A percentile compares a stretch with the other conserved stretches of the same genome.
Conservation (phyloP, 1,139 yeast genomes). For the Saccharomycopsis hybrid region DNA sequence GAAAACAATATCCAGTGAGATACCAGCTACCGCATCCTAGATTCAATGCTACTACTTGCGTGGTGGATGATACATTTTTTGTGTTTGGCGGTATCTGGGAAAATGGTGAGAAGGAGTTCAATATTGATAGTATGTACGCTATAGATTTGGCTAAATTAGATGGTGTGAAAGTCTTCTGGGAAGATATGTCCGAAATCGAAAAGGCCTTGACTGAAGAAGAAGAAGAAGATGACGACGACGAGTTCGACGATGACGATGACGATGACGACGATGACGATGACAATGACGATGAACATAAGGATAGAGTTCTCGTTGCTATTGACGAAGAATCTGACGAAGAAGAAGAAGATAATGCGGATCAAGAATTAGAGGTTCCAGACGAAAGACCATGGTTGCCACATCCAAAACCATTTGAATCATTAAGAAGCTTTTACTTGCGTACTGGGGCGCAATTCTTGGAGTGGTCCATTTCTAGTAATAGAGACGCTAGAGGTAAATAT, state of each 20-base stretch:
- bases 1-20: conserved; percentile 48
- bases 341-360: conserved; percentile 54
- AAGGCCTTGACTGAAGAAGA: conserved; percentile 53
- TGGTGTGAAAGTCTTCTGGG: conserved; percentile 89
- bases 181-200: conserved; percentile 62
- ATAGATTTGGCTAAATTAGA: conserved; percentile 82
- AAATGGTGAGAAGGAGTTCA: conserved; percentile 76
- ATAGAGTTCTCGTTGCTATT: conserved; percentile 41
- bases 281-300: conserved; percentile 45
- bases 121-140: conserved; percentile 78
- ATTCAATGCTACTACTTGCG: conserved; percentile 81
- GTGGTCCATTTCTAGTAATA: conserved; percentile 84
- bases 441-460: conserved; percentile 82
- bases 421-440: conserved; percentile 78
- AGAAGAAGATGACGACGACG: conserved; percentile 55
- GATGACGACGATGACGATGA: conserved; percentile 52
- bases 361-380: conserved; percentile 73
- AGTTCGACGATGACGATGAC: conserved; percentile 60
- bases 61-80: conserved; percentile 75
- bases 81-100: conserved; percentile 95
- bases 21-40: conserved; percentile 78
- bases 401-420: conserved; percentile 88
- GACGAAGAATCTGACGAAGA: conserved; percentile 54
- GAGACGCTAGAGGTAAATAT: conserved; percentile 86
- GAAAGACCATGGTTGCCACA: conserved; percentile 96